Evolutionary conservation across 2,329 filamentous ascomycete genomes (phyloP), one percentile per base, ranked within the genome.

Genomic region (Cryphonectria parasitica): DNA sequence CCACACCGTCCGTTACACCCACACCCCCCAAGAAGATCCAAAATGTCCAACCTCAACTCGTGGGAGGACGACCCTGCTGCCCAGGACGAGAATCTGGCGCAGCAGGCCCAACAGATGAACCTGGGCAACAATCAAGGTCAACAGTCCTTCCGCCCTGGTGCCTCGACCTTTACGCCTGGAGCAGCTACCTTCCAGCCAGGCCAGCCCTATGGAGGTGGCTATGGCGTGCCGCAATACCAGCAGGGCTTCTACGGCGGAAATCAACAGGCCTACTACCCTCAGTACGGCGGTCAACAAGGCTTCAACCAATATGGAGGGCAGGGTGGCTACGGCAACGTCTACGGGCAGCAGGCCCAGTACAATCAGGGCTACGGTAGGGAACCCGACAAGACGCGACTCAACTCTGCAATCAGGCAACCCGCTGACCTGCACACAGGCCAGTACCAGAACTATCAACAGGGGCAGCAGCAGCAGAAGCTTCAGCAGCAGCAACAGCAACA

Each of bases 11-110:
- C 28, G 17, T 19, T 52, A 6, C 60, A 58, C 28, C 41, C 52
- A 66, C 65, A 74, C 76, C 61, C 76, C 61, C 56, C 60, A 31
- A 73, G 74, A 68, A 69, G 69, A 56, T 19, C 17, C 79, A 86
- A 69, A 78, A 97, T 97, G 94, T 92, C 95, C 77, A 90, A 95
- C 81, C 92, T 94, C 78, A 94, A 97, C 82, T 97, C 94, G 73
- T 98, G 96, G 93, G 95, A 98, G 84, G 94, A 97, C 78, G 93
- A 95, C 78, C 90, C 91, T 77, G 86, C 91, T 69, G 90, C 89
- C 74, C 91, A 93, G 85, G 91, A 95, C 77, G 91, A 93, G 77
- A 89, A 89, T 80, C 89, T 97, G 81, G 89, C 92, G 73, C 90
- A 90, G 77, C 92, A 95, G 85, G 84, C 92, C 52, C 89, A 91